Evolutionary conservation across 2,329 filamentous ascomycete species (phyloP).

Genomic region (Thyridium curvatum): DNA sequence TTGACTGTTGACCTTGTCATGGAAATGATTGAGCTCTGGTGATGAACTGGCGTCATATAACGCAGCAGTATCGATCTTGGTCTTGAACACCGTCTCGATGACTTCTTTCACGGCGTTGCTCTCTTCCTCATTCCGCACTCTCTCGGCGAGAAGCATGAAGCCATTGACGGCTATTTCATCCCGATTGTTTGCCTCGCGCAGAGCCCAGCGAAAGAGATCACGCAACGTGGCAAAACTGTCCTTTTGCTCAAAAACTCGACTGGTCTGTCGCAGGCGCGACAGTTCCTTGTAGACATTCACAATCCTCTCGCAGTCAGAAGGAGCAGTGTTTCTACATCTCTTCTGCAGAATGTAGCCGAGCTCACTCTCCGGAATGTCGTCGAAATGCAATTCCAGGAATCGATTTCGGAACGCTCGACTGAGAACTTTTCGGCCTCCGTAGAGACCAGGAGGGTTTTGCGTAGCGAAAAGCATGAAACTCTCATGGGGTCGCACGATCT

Average conservation of each 20-base stretch:
- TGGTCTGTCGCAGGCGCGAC: conserved; percentile 82
- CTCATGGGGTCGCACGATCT: conserved; percentile 82
- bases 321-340: conserved; percentile 77
- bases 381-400: conserved; percentile 94
- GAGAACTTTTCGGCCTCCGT: conserved; percentile 88
- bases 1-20: conserved; percentile 42
- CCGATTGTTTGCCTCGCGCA: conserved; percentile 75
- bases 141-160: conserved; percentile 92
- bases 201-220: conserved; percentile 93
- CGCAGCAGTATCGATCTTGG: conserved; percentile 65
- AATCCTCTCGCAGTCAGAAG: conserved; percentile 85
- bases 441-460: conserved; percentile 91
- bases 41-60: conserved; percentile 63
- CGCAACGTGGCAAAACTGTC: conserved; percentile 93
- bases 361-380: conserved; percentile 94
- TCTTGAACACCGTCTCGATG: conserved; percentile 86
- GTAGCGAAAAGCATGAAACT: conserved; percentile 98
- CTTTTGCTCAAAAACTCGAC: conserved; percentile 90
- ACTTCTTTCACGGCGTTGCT: conserved; percentile 76
- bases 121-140: conserved; percentile 88
- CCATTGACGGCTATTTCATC: conserved; percentile 88
- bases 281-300: conserved; percentile 92
- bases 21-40: conserved; percentile 46
- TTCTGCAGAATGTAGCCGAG: conserved; percentile 86
- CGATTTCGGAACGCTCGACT: conserved; percentile 94